Base-by-base conservation (phyloP, 176 grass and related monocot genomes). In the Alloteropsis semialata region DNA sequence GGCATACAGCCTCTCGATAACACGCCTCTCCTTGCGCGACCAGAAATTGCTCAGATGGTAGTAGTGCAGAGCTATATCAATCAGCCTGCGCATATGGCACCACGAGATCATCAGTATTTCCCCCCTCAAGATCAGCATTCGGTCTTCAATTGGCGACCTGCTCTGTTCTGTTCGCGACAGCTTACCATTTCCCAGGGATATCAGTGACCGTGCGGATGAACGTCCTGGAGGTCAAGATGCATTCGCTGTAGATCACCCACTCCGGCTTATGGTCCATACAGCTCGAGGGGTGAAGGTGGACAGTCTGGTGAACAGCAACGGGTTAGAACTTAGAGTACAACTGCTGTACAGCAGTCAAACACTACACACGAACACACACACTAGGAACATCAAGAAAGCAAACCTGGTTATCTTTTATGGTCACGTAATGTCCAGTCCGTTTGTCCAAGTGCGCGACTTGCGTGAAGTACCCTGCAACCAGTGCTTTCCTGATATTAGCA, bases 381-480 rank as follows among this genome's bases (percentile, higher is more conserved):
- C 11, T 21, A 7, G 19, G 21, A 2, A 54, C 21, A 22, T 3
- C 51, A 54, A 22, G 18, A 54, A 8, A 54, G n/a, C 39, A 14
- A 72, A 96, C 96, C 96, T 96, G 96, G 60, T 99, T 94, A 65
- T 99, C 89, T 83, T 99, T 99, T 17, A 96, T 91, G 34, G 93
- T 96, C 24, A 93, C 63, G 67, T 96, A 96, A 83, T 99, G 93
- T 10, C 96, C 96, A 60, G 87, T 90, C 36, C 85, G 82, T 68
- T n/a, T n/a, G n/a, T 99, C 93, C 68, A 93, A 77, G 76, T 96
- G 93, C 81, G 93, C 96, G 45, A 99, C 93, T 87, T 99, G 96
- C 96, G 96, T 99, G 75, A 99, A 98, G n/a, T 99, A 94, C 48
- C 96, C 96, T 11, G 96, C 43, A 84, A 96, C 87, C 87, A 99